A percentile compares a stretch with the other conserved stretches of the same genome.
Conservation (phyloP, 495 filamentous ascomycete species). For the Aspergillus sclerotiicarbonarius region DNA sequence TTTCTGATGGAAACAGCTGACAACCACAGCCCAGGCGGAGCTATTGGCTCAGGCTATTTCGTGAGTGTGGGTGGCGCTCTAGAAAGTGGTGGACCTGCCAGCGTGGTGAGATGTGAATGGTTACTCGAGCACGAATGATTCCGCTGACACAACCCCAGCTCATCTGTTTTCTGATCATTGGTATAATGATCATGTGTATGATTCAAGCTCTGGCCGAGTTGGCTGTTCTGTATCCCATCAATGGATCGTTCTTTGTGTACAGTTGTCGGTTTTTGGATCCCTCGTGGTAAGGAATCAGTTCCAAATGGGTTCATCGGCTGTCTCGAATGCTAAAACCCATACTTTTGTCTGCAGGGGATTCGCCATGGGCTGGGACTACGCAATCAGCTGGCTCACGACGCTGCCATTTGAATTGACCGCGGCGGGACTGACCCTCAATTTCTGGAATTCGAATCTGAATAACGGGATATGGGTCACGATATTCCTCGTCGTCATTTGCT, state of each 20-base stretch:
- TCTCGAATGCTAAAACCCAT: no score
- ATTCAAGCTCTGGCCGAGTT: constrained; percentile 70
- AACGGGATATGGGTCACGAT: constrained; percentile 64
- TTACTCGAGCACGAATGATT: no score
- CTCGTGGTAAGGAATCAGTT: constrained; percentile 37
- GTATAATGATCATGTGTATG: constrained; percentile 49
- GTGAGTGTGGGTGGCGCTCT: no score
- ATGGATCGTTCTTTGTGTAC: constrained; percentile 61
- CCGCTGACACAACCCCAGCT: no score
- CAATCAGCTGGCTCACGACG: constrained; percentile 63
- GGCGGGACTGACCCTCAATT: constrained; percentile 72
- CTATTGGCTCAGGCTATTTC: no score
- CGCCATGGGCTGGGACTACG: constrained; percentile 65
- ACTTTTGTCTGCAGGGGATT: constrained; percentile 26
- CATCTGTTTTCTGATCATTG: constrained; percentile 40
- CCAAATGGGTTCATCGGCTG: no score
- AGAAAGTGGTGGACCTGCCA: no score
- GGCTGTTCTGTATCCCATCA: constrained; percentile 67
- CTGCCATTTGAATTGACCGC: constrained; percentile 69
- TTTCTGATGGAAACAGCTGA: no score
- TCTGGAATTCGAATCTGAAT: constrained; percentile 60
- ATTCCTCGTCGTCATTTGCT: constrained; percentile 47
- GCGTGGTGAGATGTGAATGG: no score
- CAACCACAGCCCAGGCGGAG: no score
- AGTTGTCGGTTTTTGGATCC: constrained; percentile 55